These are phyloP conservation scores for Neoboletus brunneissimus DNA, from an alignment of 768 basidiomycete species.

Conservation along the genomic window DNA sequence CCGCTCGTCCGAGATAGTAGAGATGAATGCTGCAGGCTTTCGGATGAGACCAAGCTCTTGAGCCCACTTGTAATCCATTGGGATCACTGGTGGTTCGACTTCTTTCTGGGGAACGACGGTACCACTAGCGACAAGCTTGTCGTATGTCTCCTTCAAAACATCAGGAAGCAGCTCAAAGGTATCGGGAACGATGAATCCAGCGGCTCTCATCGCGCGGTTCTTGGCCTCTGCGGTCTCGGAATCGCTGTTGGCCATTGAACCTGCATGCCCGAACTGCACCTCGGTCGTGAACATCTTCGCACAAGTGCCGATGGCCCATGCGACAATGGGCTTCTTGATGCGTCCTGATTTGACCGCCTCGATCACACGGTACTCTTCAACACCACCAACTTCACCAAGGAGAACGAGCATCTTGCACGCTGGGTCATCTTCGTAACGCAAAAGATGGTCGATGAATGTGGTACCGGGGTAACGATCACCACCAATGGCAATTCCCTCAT, in stretches of 20 bases:
- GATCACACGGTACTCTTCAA: conserved; percentile 99
- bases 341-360: conserved; percentile 90
- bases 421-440: conserved; percentile 95
- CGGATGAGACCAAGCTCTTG: conserved; percentile 97
- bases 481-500: conserved; percentile 99
- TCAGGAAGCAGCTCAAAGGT: conserved; percentile 95
- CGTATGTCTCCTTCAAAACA: conserved; percentile 82
- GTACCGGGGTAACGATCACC: conserved; percentile 99
- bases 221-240: conserved; percentile 98
- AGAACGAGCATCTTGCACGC: conserved; percentile 99
- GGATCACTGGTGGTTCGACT: conserved; percentile 90
- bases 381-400: conserved; percentile 97
- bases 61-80: conserved; percentile 99
- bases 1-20: conserved; percentile 98
- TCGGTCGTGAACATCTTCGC: conserved; percentile 99
- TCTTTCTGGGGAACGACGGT: conserved; percentile 69
- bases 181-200: conserved; percentile 94
- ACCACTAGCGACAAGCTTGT: conserved; percentile 70
- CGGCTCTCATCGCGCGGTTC: conserved; percentile 91
- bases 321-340: conserved; percentile 98
- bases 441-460: conserved; percentile 98
- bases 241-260: conserved; percentile 96
- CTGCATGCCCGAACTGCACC: conserved; percentile 99
- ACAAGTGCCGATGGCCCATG: conserved; percentile 99
- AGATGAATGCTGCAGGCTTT: conserved; percentile 98